Percentiles rank a stretch among this genome's conserved stretches.
These are phyloP conservation scores for Aspergillus costaricaensis DNA, from an alignment of 2,329 filamentous ascomycete species.

Conservation along the genomic window DNA sequence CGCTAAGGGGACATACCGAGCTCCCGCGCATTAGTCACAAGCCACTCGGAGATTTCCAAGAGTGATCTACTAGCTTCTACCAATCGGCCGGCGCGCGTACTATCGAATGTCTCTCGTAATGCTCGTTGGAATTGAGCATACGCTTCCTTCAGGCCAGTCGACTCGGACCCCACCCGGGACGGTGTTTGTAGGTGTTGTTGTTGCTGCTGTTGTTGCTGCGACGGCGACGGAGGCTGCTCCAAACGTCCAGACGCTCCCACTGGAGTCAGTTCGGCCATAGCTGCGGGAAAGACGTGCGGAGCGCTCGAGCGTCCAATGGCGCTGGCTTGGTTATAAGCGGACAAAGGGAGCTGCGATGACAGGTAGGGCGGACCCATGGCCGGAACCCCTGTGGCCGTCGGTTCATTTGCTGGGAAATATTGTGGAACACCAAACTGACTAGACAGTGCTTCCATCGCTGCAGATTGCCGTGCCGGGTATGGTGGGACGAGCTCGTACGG, in stretches of 20 bases:
- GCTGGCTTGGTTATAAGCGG: constrained; percentile 63
- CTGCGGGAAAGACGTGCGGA: constrained; percentile 54
- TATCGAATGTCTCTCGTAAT: constrained; percentile 67
- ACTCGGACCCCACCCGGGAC: constrained; percentile 39
- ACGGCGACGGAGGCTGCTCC: constrained; percentile 24
- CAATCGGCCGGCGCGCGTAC: constrained; percentile 65
- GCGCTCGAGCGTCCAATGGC: constrained; percentile 55
- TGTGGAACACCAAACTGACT: constrained; percentile 68
- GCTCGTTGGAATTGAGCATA: constrained; percentile 64
- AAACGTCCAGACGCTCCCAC: constrained; percentile 25
- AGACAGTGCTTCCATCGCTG: constrained; percentile 74
- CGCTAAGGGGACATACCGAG: constrained; percentile 58
- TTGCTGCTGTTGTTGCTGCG: constrained; percentile 28
- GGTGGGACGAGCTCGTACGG: constrained; percentile 74
- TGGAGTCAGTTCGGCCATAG: constrained; percentile 53
- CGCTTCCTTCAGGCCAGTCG: constrained; percentile 63
- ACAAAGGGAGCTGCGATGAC: constrained; percentile 62
- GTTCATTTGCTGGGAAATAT: constrained; percentile 70
- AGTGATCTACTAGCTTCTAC: constrained; percentile 61
- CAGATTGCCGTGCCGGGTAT: constrained; percentile 74
- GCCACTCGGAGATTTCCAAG: constrained; percentile 65
- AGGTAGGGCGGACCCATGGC: constrained; percentile 62
- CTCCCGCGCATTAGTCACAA: constrained; percentile 65
- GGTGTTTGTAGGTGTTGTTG: constrained; percentile 10
- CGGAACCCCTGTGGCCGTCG: constrained; percentile 62